These are phyloP conservation scores for Ustilago xerochloae DNA, from an alignment of 1,284 basidiomycete genomes.

Conservation along the genomic window DNA sequence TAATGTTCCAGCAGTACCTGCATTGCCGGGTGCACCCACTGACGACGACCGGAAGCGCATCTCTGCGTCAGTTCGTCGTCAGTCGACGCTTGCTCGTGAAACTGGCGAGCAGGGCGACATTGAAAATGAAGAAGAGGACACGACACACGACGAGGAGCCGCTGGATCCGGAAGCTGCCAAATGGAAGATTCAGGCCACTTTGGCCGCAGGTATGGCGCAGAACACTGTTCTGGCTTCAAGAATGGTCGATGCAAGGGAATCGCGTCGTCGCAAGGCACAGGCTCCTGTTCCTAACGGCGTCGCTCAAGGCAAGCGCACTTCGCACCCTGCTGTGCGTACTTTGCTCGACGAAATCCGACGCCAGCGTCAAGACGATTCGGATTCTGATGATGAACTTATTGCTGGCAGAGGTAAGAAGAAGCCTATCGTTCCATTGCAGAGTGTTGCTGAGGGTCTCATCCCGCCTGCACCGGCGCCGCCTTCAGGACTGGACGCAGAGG, in stretches of 20 bases:
- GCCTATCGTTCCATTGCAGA: slow-evolving; percentile 7
- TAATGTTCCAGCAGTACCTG: slow-evolving; percentile 12
- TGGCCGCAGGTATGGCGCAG: slow-evolving; percentile 65
- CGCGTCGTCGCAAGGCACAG: slow-evolving; percentile 41
- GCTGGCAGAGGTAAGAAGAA: slow-evolving; percentile 45
- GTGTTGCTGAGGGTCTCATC: slow-evolving; percentile 15
- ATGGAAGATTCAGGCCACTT: slow-evolving; percentile 65
- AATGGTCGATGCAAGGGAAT: slow-evolving; percentile 63
- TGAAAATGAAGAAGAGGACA: slow-evolving; percentile 16
- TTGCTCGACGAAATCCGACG: slow-evolving; percentile 60
- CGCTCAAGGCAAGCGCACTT: slow-evolving; percentile 35
- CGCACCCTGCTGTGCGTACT: slow-evolving; percentile 44
- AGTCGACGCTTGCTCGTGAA: slow-evolving; percentile 32
- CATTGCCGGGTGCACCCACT: slow-evolving; percentile 21
- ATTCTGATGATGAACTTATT: slow-evolving; percentile 46
- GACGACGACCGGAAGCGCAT: slow-evolving; percentile 52
- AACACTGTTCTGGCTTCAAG: slow-evolving; percentile 62
- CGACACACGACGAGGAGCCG: slow-evolving; percentile 29
- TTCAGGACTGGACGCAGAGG: neutral
- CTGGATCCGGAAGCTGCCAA: slow-evolving; percentile 58
- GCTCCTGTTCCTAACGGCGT: slow-evolving; percentile 11
- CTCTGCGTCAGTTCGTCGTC: slow-evolving; percentile 44
- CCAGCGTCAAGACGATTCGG: slow-evolving; percentile 48
- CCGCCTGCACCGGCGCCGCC: slow-evolving; percentile 24
- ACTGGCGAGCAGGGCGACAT: slow-evolving; percentile 4